Base-by-base conservation (phyloP, 768 basidiomycete species). In the Cystobasidium tubakii region DNA sequence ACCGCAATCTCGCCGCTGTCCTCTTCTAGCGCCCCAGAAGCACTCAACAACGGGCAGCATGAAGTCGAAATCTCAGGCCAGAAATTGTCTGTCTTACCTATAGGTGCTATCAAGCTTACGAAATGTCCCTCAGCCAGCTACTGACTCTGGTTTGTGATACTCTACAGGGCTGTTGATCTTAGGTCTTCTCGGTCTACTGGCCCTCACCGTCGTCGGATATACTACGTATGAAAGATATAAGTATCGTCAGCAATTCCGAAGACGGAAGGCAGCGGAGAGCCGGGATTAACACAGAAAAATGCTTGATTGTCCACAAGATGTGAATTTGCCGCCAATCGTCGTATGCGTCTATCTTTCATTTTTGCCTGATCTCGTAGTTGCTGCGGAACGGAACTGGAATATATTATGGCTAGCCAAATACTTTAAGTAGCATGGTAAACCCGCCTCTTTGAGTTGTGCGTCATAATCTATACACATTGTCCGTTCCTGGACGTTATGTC, bases 61-160 rank as follows among this genome's bases (percentile, higher is more conserved):
- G 69, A 13, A 12, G 69, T 39, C 7, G 53, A 17, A 13, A 62
- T 71, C 19, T 54, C 69, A 3, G 69, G 69, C 2, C 69, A 60
- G n/a, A 71, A 71, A 44, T 25, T 60, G 31, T 55, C 69, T 23
- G 69, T 71, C 54, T 39, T 71, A 29, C 69, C 69, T 2, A 62
- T 71, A 27, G 69, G 63, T 65, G 63, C 63, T 39, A 39, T 4
- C 27, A 13, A 36, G 39, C 31, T 9, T 65, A 29, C 63, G 34
- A 9, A 34, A 65, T 1, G 6, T 17, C 7, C 6, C 3, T 31
- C 1, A 12, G 4, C 29, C 33, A 34, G 12, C 23, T 34, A 12
- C 29, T 60, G 25, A 27, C 25, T 15, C 21, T 60, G 12, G 13
- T 25, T 21, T 29, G 12, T 29, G 17, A 29, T 60, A 6, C 29